These are phyloP conservation scores for Trichoderma koningii DNA, from an alignment of 2,329 filamentous ascomycete genomes.

Conservation along the genomic window DNA sequence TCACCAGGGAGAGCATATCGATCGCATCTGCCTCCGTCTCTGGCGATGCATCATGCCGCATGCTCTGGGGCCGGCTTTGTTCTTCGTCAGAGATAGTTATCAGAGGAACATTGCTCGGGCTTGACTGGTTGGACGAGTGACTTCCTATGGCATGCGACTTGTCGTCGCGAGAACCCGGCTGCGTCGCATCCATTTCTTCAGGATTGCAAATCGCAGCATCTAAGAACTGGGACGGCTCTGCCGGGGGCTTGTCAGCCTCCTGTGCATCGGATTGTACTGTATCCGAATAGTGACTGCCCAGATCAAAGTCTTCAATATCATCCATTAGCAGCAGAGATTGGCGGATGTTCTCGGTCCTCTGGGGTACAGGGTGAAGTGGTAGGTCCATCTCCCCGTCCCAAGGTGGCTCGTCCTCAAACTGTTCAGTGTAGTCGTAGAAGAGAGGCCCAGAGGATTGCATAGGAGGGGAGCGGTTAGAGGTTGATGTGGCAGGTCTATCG, in stretches of 20 bases:
- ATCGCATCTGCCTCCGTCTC: neutral
- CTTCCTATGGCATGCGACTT: neutral
- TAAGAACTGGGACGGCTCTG: neutral
- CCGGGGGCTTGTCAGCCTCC: neutral
- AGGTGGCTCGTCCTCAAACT: conserved; percentile 45
- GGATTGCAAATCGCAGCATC: neutral
- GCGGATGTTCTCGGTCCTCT: conserved; percentile 32
- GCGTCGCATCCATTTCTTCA: neutral
- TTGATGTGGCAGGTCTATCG: conserved; percentile 35
- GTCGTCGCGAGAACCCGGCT: neutral
- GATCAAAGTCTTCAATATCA: conserved; percentile 21
- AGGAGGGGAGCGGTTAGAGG: conserved; percentile 34
- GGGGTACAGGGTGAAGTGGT: conserved; percentile 40
- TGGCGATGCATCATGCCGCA: neutral
- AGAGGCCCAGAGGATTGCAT: conserved; percentile 42
- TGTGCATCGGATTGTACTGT: neutral
- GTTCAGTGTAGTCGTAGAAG: conserved; percentile 58
- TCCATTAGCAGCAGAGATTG: conserved; percentile 35
- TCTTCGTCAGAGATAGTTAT: conserved; percentile 9
- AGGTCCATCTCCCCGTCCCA: conserved; percentile 28
- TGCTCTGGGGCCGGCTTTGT: neutral
- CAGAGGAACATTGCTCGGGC: neutral
- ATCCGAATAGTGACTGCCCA: conserved; percentile 2
- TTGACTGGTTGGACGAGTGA: neutral
- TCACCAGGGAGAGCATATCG: conserved; percentile 13